A percentile compares a stretch with the other conserved stretches of the same genome.
phyloP scores from a whole-genome alignment of 495 filamentous ascomycete species.

The Neurospora intermedia region DNA sequence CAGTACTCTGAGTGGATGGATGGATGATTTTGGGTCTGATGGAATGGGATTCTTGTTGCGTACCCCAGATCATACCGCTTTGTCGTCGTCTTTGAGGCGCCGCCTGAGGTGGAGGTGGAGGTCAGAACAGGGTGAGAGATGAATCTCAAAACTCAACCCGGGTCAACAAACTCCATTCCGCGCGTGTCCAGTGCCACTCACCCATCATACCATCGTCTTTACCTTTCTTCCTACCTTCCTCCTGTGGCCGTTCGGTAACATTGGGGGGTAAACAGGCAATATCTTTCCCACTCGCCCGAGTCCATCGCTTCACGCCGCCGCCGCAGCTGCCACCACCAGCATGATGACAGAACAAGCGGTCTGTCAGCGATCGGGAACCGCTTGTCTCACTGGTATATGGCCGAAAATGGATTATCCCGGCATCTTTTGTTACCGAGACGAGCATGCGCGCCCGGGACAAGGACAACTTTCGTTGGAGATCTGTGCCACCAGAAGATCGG shows the following conservation, averaged over 20 bases:
- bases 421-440: background rate
- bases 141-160: background rate
- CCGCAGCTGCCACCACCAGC: background rate
- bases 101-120: background rate
- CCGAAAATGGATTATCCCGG: background rate
- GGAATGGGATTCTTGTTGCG: background rate
- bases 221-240: background rate
- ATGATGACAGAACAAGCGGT: background rate
- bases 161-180: background rate
- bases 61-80: background rate
- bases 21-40: background rate
- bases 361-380: background rate
- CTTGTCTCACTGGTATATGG: background rate
- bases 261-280: no score
- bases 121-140: background rate
- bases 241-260: background rate
- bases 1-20: background rate
- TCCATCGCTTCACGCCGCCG: background rate
- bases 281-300: background rate
- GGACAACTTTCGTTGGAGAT: conserved; percentile 2
- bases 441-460: background rate
- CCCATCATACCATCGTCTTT: background rate
- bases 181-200: background rate
- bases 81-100: background rate
- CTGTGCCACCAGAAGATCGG: conserved; percentile 8